Conservation (phyloP, 495 filamentous ascomycete genomes). For the Lepidopterella palustris region DNA sequence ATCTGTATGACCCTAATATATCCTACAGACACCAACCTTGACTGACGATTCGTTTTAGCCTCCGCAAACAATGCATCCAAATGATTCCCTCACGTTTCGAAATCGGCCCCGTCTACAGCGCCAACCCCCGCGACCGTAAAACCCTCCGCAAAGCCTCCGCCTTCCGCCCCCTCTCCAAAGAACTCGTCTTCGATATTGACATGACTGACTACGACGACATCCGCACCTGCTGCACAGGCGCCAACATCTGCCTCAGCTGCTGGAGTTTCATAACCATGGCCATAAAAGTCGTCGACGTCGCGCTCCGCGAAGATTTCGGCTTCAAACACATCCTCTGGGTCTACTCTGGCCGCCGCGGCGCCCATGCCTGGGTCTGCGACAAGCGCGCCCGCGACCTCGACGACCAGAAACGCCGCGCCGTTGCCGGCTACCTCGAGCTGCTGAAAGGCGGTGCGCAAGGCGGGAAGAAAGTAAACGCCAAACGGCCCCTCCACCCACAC, state of each 20-base stretch:
- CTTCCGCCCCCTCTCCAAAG: conserved; percentile 76
- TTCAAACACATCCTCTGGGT: conserved; percentile 98
- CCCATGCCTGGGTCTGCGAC: conserved; percentile 98
- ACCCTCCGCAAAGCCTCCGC: conserved; percentile 63
- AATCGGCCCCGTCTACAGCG: conserved; percentile 90
- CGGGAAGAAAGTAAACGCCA: conserved; percentile 81
- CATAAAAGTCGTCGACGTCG: conserved; percentile 83
- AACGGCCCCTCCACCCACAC: conserved; percentile 85
- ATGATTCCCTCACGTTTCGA: conserved; percentile 91
- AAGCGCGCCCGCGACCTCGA: conserved; percentile 73
- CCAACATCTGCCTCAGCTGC: conserved; percentile 88
- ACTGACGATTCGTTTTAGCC: conserved; percentile 42
- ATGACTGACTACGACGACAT: conserved; percentile 97
- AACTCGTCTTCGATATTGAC: conserved; percentile 98
- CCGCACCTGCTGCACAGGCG: conserved; percentile 87
- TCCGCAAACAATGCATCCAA: conserved; percentile 83
- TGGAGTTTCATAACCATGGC: conserved; percentile 98
- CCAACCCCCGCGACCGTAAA: conserved; percentile 92
- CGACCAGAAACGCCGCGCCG: conserved; percentile 71
- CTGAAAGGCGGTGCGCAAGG: conserved; percentile 74
- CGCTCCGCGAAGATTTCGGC: conserved; percentile 86
- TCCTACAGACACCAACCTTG: neutral
- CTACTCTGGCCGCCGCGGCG: conserved; percentile 91
- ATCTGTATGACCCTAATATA: conserved; percentile 54
- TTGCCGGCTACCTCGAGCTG: conserved; percentile 83